Evolutionary conservation across 1,284 basidiomycete species (phyloP).

Genomic region (Moesziomyces sp.): DNA sequence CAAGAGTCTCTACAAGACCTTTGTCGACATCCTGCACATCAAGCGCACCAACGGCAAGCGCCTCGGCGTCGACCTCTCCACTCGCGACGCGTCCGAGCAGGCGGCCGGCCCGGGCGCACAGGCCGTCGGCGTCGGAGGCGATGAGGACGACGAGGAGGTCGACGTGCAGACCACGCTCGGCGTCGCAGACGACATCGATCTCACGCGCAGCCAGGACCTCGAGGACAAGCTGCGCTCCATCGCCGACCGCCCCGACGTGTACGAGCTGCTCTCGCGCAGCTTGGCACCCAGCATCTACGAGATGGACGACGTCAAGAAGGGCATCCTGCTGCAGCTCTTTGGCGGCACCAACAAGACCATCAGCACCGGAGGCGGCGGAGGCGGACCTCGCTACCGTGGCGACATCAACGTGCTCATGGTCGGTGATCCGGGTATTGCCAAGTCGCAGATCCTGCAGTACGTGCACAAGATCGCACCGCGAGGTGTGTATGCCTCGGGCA

Average conservation of each 20-base stretch:
- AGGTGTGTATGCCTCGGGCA: constrained; percentile 85
- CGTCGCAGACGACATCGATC: constrained; percentile 30
- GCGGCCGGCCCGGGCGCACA: constrained; percentile 70
- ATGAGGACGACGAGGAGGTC: constrained; percentile 71
- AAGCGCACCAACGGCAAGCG: constrained; percentile 77
- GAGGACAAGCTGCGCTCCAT: constrained; percentile 77
- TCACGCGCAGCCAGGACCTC: constrained; percentile 68
- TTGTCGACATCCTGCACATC: constrained; percentile 92
- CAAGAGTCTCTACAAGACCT: constrained; percentile 97
- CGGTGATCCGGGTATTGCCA: constrained; percentile 97
- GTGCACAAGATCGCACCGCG: constrained; percentile 98
- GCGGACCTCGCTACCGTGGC: constrained; percentile 93
- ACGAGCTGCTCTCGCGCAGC: constrained; percentile 84
- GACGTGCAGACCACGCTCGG: constrained; percentile 38
- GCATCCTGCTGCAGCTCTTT: constrained; percentile 92
- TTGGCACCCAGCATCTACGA: constrained; percentile 96
- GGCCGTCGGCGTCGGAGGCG: constrained; percentile 84
- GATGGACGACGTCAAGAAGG: constrained; percentile 99
- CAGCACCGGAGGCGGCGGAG: constrained; percentile 88
- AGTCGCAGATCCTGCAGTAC: constrained; percentile 88
- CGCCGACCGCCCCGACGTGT: constrained; percentile 81
- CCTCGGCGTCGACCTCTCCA: constrained; percentile 83
- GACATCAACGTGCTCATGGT: constrained; percentile 98
- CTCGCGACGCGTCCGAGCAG: constrained; percentile 71
- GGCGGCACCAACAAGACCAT: constrained; percentile 98